Evolutionary conservation across 1,139 yeast genomes (phyloP), one percentile per base, ranked within the genome.

Genomic region (Taiozyma sp.): DNA sequence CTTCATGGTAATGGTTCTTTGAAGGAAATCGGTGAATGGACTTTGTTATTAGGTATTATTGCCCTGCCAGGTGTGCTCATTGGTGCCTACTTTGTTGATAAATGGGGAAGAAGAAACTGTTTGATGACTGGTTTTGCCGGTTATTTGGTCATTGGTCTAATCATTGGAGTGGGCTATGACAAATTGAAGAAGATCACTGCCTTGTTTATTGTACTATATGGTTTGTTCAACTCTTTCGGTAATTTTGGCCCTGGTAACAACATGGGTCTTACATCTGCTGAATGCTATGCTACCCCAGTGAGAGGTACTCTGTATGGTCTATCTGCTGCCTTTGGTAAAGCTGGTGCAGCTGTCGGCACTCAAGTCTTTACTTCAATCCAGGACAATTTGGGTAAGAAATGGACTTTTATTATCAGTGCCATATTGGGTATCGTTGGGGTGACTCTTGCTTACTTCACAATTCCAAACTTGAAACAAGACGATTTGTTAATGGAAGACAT

Each of bases 171-270:
- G 56, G 76, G 81, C 2, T 81, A 72, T 61, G 73, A 72, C 21
- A 70, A 76, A 62, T 61, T 81, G 52, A 64, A 65, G 43, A 72
- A 76, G 47, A 79, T 78, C 53, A 69, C 76, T n/a, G 77, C 81
- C 6, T 65, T 80, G 29, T 81, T 81, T 64, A 76, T 81, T 48
- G 66, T 81, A 47, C 77, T 81, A 60, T 81, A 80, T 62, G 86
- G 85, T 32, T 64, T 81, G 30, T 77, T 81, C 77, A 75, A 74
- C 68, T 74, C 78, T 4, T 64, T 71, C 55, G 90, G 90, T 59
- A 85, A 85, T 66, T 71, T 84, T 59, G 93, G 95, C 4, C 93
- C 93, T 4, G 93, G 93, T 57, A 77, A 85, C 63, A 79, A 79
- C 74, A 71, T 85, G 75, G 93, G 93, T 10, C 73, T 86, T 51